A percentile compares a stretch with the other conserved stretches of the same genome.
These are phyloP conservation scores for Fraxinus floribunda DNA, from an alignment of 305 asterid species.

Conservation along the genomic window DNA sequence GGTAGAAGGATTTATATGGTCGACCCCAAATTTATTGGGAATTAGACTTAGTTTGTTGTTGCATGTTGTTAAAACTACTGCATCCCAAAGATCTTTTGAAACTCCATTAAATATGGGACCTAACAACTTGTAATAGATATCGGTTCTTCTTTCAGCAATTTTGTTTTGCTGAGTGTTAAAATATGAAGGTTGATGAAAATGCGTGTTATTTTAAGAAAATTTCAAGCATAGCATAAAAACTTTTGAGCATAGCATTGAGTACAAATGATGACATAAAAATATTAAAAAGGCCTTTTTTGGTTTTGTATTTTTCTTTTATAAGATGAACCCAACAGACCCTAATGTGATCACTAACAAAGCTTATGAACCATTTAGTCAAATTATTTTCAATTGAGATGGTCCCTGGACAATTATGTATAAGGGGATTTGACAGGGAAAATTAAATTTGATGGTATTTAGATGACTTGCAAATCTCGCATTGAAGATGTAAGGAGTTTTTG, in stretches of 20 bases:
- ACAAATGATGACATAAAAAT: not conserved
- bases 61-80: not conserved
- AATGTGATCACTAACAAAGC: not conserved
- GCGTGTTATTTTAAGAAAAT: not conserved
- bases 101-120: not conserved
- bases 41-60: not conserved
- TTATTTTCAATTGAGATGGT: not conserved
- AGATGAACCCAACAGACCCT: not conserved
- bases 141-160: not conserved
- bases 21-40: not conserved
- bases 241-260: not conserved
- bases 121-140: not conserved
- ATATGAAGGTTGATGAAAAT: not conserved
- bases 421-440: not conserved
- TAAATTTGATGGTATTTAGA: not conserved
- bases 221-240: not conserved
- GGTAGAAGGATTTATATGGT: not conserved
- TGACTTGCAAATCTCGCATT: not conserved
- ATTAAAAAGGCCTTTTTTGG: not conserved
- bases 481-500: not conserved
- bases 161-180: not conserved
- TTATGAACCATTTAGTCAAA: not conserved
- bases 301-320: not conserved
- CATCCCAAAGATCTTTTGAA: not conserved
- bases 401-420: not conserved